phyloP scores from a whole-genome alignment of 148 eudicot genomes.

The Amaranthus cruentus region DNA sequence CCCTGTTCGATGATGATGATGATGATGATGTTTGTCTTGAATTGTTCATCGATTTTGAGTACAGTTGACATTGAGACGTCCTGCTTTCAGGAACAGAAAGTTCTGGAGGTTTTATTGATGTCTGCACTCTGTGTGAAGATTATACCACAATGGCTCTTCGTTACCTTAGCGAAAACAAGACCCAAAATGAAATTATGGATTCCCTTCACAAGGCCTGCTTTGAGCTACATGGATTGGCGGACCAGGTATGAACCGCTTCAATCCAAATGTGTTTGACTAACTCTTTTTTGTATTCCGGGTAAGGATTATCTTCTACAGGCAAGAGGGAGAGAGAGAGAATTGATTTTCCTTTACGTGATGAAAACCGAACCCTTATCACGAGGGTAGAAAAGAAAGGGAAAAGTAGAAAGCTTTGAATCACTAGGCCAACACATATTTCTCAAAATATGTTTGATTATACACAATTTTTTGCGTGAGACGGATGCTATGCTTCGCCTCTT shows the following conservation, averaged over 20 bases:
- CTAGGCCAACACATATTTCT: too few species aligned
- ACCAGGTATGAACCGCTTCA: constrained; percentile 38
- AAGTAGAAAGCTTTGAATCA: too few species aligned
- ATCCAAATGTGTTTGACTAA: constrained; percentile 1
- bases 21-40: not conserved
- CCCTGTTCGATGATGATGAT: too few species aligned
- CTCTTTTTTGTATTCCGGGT: too few species aligned
- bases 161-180: constrained; percentile 59
- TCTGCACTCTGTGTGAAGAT: constrained; percentile 71
- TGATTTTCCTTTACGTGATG: too few species aligned
- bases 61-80: not conserved
- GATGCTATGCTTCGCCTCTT: too few species aligned
- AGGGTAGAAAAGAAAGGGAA: too few species aligned
- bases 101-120: constrained; percentile 24
- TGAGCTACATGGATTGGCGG: constrained; percentile 39
- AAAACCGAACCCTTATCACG: too few species aligned
- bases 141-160: constrained; percentile 52
- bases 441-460: too few species aligned
- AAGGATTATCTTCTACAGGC: too few species aligned
- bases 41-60: not conserved
- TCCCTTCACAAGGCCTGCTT: constrained; percentile 69
- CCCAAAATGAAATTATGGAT: constrained; percentile 51
- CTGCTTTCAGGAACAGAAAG: constrained; percentile 24
- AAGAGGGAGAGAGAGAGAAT: too few species aligned
- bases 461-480: too few species aligned